Conservation (phyloP, 2,329 filamentous ascomycete genomes). For the Fusarium ambrosium region DNA sequence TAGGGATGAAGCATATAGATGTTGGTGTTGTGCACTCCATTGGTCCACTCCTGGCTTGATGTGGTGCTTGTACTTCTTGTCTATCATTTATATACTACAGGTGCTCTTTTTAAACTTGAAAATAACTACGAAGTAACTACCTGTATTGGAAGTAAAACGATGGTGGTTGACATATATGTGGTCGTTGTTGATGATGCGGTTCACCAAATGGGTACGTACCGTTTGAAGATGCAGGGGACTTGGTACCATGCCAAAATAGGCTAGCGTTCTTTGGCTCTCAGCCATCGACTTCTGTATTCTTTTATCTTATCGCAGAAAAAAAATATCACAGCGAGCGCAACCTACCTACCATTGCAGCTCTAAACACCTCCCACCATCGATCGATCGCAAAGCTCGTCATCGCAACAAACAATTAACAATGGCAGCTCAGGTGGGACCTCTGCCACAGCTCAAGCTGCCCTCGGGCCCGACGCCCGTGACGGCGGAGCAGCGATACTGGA, state of each 20-base stretch:
- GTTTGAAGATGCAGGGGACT: neutral
- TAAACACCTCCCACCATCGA: slow-evolving; percentile 1
- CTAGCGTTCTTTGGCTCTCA: slow-evolving; percentile 25
- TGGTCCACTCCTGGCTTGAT: neutral
- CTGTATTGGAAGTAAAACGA: neutral
- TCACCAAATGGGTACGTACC: neutral
- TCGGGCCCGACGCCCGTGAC: slow-evolving; percentile 86
- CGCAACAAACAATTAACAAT: slow-evolving; percentile 62
- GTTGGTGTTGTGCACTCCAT: neutral
- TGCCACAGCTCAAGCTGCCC: slow-evolving; percentile 86
- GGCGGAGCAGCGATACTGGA: slow-evolving; percentile 96
- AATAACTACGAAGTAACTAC: neutral
- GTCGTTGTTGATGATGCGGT: neutral
- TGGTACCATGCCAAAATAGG: neutral
- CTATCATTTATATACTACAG: neutral
- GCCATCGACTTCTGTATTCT: slow-evolving; percentile 35
- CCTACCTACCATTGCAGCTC: slow-evolving; percentile 7
- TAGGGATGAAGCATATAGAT: neutral
- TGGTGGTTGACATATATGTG: neutral
- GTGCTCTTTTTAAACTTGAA: neutral
- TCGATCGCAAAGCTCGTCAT: slow-evolving; percentile 30
- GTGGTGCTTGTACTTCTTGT: neutral
- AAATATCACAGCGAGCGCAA: slow-evolving; percentile 42
- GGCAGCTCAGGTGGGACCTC: slow-evolving; percentile 87
- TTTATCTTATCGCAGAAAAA: slow-evolving; percentile 48